These are phyloP conservation scores for Didymellaceae sp. DNA, from an alignment of 2,329 filamentous ascomycete species.

Conservation along the genomic window DNA sequence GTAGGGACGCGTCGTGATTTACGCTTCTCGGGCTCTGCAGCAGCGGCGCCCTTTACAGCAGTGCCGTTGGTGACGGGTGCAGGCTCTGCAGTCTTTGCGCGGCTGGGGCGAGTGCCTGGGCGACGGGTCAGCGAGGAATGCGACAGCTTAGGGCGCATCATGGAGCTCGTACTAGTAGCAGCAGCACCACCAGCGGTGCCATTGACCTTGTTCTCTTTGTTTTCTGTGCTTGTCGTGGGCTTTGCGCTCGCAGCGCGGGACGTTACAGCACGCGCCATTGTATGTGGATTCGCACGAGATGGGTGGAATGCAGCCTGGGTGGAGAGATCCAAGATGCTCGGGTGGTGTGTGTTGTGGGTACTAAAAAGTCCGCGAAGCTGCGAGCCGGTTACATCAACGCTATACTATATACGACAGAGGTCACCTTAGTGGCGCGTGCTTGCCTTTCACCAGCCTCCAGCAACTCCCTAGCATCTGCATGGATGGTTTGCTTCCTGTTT, in stretches of 20 bases:
- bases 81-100: constrained; percentile 37
- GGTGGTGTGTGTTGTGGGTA: constrained; percentile 38
- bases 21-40: constrained; percentile 16
- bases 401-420: constrained; percentile 14
- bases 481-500: background rate
- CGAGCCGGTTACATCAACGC: constrained; percentile 18
- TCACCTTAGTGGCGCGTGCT: constrained; percentile 15
- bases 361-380: constrained; percentile 23
- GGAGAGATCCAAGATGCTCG: constrained; percentile 20
- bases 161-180: constrained; percentile 36
- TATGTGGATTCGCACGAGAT: constrained; percentile 18
- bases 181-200: constrained; percentile 39
- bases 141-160: constrained; percentile 10
- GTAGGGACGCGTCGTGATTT: constrained; percentile 16
- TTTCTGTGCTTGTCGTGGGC: constrained; percentile 34
- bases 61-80: constrained; percentile 18
- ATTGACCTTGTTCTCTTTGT: constrained; percentile 31
- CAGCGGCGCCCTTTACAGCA: constrained; percentile 9
- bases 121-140: constrained; percentile 24
- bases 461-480: background rate
- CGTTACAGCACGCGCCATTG: constrained; percentile 39
- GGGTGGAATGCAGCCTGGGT: constrained; percentile 24
- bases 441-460: constrained; percentile 5
- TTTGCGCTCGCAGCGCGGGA: constrained; percentile 40
- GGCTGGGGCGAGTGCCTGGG: constrained; percentile 28